Base-by-base conservation (phyloP, 257 asterid genomes). In the Przewalskia tangutica region DNA sequence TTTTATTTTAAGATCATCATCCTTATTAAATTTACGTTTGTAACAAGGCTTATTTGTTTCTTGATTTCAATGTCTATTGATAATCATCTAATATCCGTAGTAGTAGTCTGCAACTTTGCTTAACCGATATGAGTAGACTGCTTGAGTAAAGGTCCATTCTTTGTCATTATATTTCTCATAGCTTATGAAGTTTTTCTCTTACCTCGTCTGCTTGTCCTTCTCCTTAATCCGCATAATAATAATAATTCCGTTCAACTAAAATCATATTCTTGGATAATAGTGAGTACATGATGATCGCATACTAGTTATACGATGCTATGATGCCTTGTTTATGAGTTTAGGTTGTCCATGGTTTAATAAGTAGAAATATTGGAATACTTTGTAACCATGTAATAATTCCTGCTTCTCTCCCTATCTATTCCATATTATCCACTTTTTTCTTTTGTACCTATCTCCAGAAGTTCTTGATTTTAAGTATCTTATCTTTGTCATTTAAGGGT, bases 401-500 rank as follows among this genome's bases (percentile, higher is more conserved):
- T 68, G 4, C 16, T 0, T 3, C 23, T 17, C 63, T 3, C 46
- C 76, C 14, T 1, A 36, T 42, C 10, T 68, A 42, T 68, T 0
- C 55, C 42, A 9, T 70, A 46, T 70, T 18, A 18, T 44, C 58
- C 58, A 10, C 10, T 44, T 10, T 44, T 42, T 18, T 70, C 58
- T 2, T 18, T 44, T 73, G 60, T 23, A 48, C 40, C 44, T 48
- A 23, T 73, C 79, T 48, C 23, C 44, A 48, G 53, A 44, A 71
- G 12, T 46, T 46, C 27, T 71, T 73, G 62, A 73, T 73, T 60
- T 60, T 44, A 46, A 73, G 7, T 73, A 48, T 73, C 79, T 46
- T 48, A 48, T 48, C 44, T 73, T 23, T 73, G 59, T 73, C 23
- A 48, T 73, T 73, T 71, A 73, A 95, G 99, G 97, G 94, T 59